Evolutionary conservation across 305 asterid species (phyloP).

Genomic region (Fraxinus angustifolia): DNA sequence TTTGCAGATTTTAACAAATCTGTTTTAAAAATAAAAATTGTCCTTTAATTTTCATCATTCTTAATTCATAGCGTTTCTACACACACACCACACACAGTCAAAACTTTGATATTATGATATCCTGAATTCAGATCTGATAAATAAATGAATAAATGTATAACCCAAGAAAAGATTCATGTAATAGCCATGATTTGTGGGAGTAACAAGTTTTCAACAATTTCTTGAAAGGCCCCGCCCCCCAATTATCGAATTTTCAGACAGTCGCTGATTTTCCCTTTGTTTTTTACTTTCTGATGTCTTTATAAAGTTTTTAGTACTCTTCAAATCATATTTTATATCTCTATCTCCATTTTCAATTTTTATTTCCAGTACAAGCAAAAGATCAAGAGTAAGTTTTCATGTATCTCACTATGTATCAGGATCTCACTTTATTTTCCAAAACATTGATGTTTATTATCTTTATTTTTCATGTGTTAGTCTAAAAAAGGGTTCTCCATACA

Average conservation of each 20-base stretch:
- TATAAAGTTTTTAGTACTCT: background rate
- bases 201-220: background rate
- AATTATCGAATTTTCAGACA: background rate
- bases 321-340: background rate
- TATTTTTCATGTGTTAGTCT: background rate
- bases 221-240: background rate
- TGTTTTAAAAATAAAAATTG: background rate
- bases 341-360: background rate
- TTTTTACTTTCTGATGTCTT: background rate
- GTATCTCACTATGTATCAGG: background rate
- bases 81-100: background rate
- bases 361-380: background rate
- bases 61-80: background rate
- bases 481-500: background rate
- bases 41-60: background rate
- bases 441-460: background rate
- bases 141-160: background rate
- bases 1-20: background rate
- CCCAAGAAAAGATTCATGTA: background rate
- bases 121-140: conserved; percentile 22
- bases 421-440: background rate
- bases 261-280: background rate
- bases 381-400: background rate
- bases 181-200: conserved; percentile 23
- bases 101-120: background rate